Base-by-base conservation (phyloP, 2,329 filamentous ascomycete species). In the Aureobasidium sp. region DNA sequence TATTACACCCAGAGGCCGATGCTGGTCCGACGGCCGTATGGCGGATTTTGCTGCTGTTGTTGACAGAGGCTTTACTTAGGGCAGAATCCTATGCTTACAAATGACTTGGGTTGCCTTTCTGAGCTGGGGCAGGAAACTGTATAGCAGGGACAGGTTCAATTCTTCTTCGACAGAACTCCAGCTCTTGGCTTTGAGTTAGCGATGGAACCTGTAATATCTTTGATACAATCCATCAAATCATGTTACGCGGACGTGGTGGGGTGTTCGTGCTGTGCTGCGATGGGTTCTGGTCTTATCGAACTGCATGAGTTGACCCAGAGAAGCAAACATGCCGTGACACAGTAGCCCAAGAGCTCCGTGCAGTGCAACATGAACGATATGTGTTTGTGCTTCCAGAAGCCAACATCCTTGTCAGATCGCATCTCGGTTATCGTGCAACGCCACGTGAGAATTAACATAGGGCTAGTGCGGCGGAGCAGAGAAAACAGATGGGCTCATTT, bases 361-460 rank as follows among this genome's bases (percentile, higher is more conserved):
- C 39, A 33, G 37, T 29, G 39, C 37, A 24, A 35, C 53, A 31
- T 15, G 27, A 24, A 29, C n/a, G 29, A 39, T 17, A 24, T 12
- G 29, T 40, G 6, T 9, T n/a, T 19, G 35, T 33, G 37, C 53
- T 57, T 57, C 45, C 31, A 29, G n/a, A 57, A 35, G 29, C 40
- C n/a, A 19, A 5, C 53, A 45, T 35, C 39, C 53, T 35, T 57
- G 53, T 57, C 53, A 45, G n/a, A 56, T 54, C 49, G 49, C 33
- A 27, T 39, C 33, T 40, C 49, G 49, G 49, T 40, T 53, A 53
- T 53, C 49, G 31, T 39, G 12, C 24, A 39, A 39, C 14, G 35
- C 49, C 48, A 52, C 48, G 33, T 22, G 48, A 22, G 15, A n/a
- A 24, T 24, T 2, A 14, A 5, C 19, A 53, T 27, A 29, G 12